Conservation (phyloP, 768 basidiomycete genomes). For the Tulasnella sp. region DNA sequence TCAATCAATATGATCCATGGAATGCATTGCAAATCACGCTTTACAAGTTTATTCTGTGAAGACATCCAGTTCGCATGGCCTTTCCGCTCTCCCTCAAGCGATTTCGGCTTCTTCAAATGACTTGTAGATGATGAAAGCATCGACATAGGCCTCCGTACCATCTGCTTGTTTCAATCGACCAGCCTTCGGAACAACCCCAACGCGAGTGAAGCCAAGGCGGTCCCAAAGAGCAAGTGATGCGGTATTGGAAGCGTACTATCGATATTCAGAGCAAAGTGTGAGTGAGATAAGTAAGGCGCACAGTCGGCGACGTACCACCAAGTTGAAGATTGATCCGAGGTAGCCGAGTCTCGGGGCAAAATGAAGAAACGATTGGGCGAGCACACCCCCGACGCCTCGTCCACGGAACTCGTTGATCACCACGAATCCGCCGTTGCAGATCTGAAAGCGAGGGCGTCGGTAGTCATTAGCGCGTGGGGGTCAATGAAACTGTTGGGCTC, state of each 20-base stretch:
- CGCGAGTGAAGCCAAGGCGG: slow-evolving; percentile 61
- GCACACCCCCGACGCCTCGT: slow-evolving; percentile 51
- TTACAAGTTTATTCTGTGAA: too few species aligned
- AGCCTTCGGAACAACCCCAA: slow-evolving; percentile 62
- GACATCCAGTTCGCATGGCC: too few species aligned
- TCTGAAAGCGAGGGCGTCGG: slow-evolving; percentile 31
- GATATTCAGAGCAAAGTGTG: slow-evolving; percentile 33
- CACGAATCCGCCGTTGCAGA: slow-evolving; percentile 85
- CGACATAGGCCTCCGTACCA: slow-evolving; percentile 77
- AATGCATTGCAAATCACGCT: too few species aligned
- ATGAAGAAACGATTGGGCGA: slow-evolving; percentile 68
- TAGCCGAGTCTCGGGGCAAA: slow-evolving; percentile 74
- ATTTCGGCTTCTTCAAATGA: slow-evolving; percentile 39
- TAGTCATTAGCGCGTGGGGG: too few species aligned
- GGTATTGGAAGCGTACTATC: slow-evolving; percentile 1
- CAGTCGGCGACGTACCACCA: not conserved
- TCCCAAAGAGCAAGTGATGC: slow-evolving; percentile 56
- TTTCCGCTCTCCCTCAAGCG: too few species aligned
- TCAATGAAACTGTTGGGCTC: not conserved
- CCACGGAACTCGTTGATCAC: slow-evolving; percentile 54
- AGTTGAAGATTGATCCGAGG: slow-evolving; percentile 44
- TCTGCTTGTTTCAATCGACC: slow-evolving; percentile 58
- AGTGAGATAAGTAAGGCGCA: slow-evolving; percentile 72
- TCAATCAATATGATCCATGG: too few species aligned
- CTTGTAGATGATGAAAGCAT: slow-evolving; percentile 79